Conservation (phyloP, 345 rosid species). For the Populus davidiana region DNA sequence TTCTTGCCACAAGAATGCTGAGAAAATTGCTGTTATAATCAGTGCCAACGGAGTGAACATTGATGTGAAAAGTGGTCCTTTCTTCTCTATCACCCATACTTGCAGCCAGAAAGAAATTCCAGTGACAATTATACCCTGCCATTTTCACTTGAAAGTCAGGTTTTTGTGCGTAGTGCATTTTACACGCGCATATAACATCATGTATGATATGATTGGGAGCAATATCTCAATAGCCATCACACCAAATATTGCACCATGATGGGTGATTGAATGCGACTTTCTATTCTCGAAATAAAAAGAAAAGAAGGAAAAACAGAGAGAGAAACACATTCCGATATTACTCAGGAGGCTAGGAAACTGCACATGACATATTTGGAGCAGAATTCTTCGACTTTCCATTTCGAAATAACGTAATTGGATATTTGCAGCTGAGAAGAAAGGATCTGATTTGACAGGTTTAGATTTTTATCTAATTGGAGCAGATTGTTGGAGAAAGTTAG, state of each 20-base stretch:
- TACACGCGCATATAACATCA: background rate
- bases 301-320: no score
- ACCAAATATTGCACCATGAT: background rate
- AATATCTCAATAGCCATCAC: background rate
- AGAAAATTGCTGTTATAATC: conserved; percentile 60
- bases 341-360: background rate
- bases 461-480: background rate
- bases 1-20: conserved; percentile 68
- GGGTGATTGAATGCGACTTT: background rate
- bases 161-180: background rate
- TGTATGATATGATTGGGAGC: background rate
- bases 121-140: conserved; percentile 70
- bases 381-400: background rate
- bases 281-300: no score
- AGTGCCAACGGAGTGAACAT: conserved; percentile 80
- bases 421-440: no score
- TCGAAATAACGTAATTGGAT: background rate
- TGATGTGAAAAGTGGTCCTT: conserved; percentile 79
- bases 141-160: background rate
- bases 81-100: conserved; percentile 83
- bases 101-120: conserved; percentile 79
- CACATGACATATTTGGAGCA: background rate
- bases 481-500: background rate
- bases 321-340: no score
- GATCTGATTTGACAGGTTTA: background rate